Conservation (phyloP, 208 protist genomes). For the Trichomonas tenax region DNA sequence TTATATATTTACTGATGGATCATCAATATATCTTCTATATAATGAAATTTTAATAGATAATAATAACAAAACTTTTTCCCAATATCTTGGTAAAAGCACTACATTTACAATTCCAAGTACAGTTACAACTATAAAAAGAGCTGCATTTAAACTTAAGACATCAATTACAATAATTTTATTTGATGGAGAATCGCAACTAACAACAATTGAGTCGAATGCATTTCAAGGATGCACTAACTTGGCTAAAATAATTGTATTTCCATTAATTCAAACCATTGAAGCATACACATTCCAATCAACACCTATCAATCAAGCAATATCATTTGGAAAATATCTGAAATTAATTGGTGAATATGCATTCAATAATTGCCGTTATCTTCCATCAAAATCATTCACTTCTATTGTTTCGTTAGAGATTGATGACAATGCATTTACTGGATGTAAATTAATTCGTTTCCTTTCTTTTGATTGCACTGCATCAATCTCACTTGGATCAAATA, state of each 20-base stretch:
- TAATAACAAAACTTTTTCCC: too few species aligned
- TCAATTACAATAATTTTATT: too few species aligned
- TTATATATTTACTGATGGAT: too few species aligned
- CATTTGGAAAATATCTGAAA: background rate
- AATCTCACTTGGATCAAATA: too few species aligned
- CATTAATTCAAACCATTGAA: background rate
- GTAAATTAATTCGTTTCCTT: background rate
- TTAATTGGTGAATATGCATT: background rate
- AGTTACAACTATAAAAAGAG: too few species aligned
- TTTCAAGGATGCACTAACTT: background rate
- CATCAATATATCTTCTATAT: too few species aligned
- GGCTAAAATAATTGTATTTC: background rate
- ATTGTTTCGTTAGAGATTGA: background rate
- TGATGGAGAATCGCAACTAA: background rate
- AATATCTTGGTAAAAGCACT: too few species aligned
- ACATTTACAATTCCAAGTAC: too few species aligned
- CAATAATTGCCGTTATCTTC: background rate
- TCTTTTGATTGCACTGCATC: too few species aligned
- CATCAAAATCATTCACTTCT: background rate
- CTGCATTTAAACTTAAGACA: too few species aligned
- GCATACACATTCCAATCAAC: background rate
- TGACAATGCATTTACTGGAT: background rate
- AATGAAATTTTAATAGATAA: too few species aligned
- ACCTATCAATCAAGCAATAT: background rate
- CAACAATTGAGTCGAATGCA: background rate